Conservation (phyloP, 495 filamentous ascomycete species). For the Daldinia concentrica region DNA sequence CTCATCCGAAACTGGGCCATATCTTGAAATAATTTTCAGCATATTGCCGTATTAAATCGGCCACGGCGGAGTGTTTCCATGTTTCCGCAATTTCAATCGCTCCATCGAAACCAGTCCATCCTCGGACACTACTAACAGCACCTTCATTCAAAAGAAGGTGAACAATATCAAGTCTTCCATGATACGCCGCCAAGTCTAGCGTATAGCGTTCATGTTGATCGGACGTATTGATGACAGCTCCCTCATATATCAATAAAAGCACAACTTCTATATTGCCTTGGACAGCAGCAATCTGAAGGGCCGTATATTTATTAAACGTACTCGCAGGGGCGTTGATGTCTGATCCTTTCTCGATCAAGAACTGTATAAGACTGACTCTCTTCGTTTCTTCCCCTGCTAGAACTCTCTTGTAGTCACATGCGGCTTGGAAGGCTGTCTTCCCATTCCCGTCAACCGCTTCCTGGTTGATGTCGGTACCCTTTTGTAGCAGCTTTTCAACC, state of each 20-base stretch:
- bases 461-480: background rate
- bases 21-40: background rate
- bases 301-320: background rate
- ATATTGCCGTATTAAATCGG: background rate
- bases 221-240: background rate
- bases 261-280: background rate
- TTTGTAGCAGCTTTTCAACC: background rate
- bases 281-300: background rate
- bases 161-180: background rate
- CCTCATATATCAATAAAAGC: background rate
- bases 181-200: background rate
- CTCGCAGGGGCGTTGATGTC: background rate
- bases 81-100: background rate
- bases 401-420: background rate
- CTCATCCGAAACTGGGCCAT: background rate
- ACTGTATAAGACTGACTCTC: background rate
- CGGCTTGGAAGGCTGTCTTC: background rate
- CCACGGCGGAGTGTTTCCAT: background rate
- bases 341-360: background rate
- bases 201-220: rapidly evolving
- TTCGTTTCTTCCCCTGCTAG: background rate
- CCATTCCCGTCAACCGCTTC: background rate
- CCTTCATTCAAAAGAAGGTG: background rate
- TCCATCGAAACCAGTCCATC: background rate
- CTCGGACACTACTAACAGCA: background rate